Base-by-base conservation (phyloP, 2,329 filamentous ascomycete species). In the Metarhizium humberi region DNA sequence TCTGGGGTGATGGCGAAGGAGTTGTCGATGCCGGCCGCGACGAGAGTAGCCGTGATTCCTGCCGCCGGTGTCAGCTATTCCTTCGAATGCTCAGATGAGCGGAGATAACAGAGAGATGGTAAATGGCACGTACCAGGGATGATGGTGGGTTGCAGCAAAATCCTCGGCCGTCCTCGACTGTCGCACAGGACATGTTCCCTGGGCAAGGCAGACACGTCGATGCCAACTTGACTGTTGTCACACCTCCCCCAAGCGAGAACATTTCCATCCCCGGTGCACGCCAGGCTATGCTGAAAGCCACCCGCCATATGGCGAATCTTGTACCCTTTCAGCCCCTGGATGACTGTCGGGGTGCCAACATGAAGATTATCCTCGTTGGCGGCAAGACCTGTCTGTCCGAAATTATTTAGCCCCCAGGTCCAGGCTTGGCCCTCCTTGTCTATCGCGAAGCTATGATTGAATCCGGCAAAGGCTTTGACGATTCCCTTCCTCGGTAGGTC, bases 361-460 rank as follows among this genome's bases (percentile, higher is more conserved):
- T 77, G 3, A 5, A 56, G 30, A 82, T 80, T 54, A 76, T 78
- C 36, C 76, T 72, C 57, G 87, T 75, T 46, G 25, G 76, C 72
- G 6, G 45, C 58, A 57, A 86, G 77, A 50, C 83, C 87, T 10
- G 83, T 86, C 68, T 89, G 81, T 53, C 82, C 84, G 65, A 83
- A 89, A 64, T 82, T 86, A 71, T 90, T 90, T 45, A 87, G 70
- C 3, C 86, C 86, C 85, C 86, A 90, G 0, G 79, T 75, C 69
- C 79, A 88, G 18, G 88, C 80, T 48, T 79, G 78, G n/a, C 80
- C 84, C 14, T 78, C 78, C 47, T 77, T 75, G 62, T 81, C 78
- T 51, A 89, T 77, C n/a, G 84, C 85, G 59, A 90, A 87, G 55
- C 80, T 84, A 66, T 89, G 85, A 66, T 87, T 86, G 51, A 80